These are phyloP conservation scores for Parascedosporium putredinis DNA, from an alignment of 2,329 filamentous ascomycete species.

Conservation along the genomic window DNA sequence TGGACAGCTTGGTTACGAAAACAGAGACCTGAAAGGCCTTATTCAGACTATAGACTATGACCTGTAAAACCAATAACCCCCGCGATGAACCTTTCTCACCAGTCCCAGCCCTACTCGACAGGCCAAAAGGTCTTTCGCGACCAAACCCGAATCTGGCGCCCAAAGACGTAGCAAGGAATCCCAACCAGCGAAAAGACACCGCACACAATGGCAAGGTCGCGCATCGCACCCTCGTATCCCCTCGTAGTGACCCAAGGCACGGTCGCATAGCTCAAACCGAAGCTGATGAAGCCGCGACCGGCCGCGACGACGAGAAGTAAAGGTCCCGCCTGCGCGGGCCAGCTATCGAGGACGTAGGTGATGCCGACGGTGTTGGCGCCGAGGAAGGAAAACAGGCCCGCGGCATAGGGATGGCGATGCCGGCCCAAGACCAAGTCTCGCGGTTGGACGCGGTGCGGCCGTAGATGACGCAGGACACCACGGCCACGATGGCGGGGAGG, in stretches of 20 bases:
- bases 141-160: background rate
- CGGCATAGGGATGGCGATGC: conserved; percentile 18
- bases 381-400: conserved; percentile 19
- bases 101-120: background rate
- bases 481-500: conserved; percentile 26
- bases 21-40: too few species aligned
- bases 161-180: background rate
- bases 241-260: conserved; percentile 13
- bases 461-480: conserved; percentile 25
- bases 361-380: conserved; percentile 18
- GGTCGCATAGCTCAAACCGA: conserved; percentile 17
- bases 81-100: background rate
- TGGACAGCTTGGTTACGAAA: too few species aligned
- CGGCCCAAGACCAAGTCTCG: conserved; percentile 23
- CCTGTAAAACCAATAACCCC: too few species aligned
- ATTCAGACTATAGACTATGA: too few species aligned
- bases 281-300: conserved; percentile 17
- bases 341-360: conserved; percentile 19
- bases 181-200: conserved; percentile 11
- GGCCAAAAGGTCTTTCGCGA: background rate
- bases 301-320: conserved; percentile 16
- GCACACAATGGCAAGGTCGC: conserved; percentile 14
- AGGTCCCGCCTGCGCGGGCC: conserved; percentile 19
- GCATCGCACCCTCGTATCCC: conserved; percentile 15
- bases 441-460: conserved; percentile 25